Conservation (phyloP, 2,329 filamentous ascomycete genomes). For the Ilyonectria mors-panacis region DNA sequence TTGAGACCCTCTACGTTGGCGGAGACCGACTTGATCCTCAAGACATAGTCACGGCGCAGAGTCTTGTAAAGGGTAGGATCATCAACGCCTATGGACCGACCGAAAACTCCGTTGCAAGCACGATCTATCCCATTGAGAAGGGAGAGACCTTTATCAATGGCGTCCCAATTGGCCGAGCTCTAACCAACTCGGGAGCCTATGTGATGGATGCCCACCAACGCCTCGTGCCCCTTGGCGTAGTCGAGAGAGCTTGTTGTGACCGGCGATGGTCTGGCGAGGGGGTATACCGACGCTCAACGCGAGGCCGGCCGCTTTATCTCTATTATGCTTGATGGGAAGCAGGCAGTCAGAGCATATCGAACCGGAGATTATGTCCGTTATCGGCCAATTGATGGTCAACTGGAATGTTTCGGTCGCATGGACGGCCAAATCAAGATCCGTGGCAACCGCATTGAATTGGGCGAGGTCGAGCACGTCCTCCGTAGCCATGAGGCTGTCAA, state of each 20-base stretch:
- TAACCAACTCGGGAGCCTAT: conserved; percentile 41
- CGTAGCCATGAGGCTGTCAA: conserved; percentile 24
- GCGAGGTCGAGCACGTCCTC: conserved; percentile 37
- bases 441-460: conserved; percentile 42
- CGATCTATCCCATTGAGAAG: conserved; percentile 2
- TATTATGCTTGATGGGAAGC: conserved; percentile 2
- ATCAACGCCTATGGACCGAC: conserved; percentile 39
- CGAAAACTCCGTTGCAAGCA: conserved; percentile 35
- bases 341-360: conserved; percentile 23
- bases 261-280: conserved; percentile 33
- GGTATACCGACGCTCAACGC: not conserved
- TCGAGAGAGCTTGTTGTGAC: conserved; percentile 50
- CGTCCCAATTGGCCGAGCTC: conserved; percentile 38
- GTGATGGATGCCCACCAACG: conserved; percentile 44
- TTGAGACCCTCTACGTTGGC: conserved; percentile 31
- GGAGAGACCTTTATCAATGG: conserved; percentile 30
- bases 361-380: conserved; percentile 37
- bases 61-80: conserved; percentile 9
- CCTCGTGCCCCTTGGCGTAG: conserved; percentile 44
- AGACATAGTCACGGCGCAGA: conserved; percentile 17
- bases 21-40: conserved; percentile 40
- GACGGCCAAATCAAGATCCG: conserved; percentile 43
- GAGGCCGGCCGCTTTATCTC: conserved; percentile 4
- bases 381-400: conserved; percentile 28
- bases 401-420: conserved; percentile 38